Evolutionary conservation across 257 asterid species (phyloP).

Genomic region (Plantago ovata): DNA sequence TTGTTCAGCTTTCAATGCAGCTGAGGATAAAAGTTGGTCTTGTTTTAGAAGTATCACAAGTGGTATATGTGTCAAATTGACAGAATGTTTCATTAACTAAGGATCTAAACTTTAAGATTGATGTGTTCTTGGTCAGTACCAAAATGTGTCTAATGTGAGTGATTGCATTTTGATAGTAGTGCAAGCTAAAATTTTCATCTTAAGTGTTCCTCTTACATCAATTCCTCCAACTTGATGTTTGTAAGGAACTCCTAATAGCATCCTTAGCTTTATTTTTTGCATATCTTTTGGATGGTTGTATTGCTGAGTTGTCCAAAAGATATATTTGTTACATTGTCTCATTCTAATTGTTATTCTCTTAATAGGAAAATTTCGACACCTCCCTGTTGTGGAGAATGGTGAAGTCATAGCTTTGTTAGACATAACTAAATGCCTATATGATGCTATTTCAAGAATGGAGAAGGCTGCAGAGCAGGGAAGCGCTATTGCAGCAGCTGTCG

Average conservation of each 20-base stretch:
- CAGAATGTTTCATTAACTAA: background rate
- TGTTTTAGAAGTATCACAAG: background rate
- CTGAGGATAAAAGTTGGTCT: background rate
- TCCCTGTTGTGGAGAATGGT: slow-evolving; percentile 98
- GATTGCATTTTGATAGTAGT: background rate
- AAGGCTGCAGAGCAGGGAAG: slow-evolving; percentile 97
- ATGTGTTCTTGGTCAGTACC: background rate
- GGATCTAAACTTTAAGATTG: background rate
- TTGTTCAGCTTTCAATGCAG: slow-evolving; percentile 1
- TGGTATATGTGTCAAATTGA: slow-evolving; percentile 1
- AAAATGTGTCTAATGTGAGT: background rate
- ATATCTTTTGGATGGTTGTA: background rate
- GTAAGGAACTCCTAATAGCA: background rate
- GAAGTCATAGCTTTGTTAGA: slow-evolving; percentile 93
- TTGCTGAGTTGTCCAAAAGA: background rate
- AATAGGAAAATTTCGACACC: slow-evolving; percentile 91
- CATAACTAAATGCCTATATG: slow-evolving; percentile 92
- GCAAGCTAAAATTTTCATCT: background rate
- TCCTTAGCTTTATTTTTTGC: background rate
- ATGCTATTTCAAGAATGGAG: slow-evolving; percentile 97
- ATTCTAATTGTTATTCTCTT: slow-evolving; percentile 17
- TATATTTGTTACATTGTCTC: background rate
- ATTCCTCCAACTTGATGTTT: background rate
- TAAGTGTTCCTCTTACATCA: background rate
- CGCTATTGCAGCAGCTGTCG: slow-evolving; percentile 97